Evolutionary conservation across 176 grass and related monocot genomes (phyloP), one percentile per base, ranked within the genome.

Genomic region (Juncus inflexus): DNA sequence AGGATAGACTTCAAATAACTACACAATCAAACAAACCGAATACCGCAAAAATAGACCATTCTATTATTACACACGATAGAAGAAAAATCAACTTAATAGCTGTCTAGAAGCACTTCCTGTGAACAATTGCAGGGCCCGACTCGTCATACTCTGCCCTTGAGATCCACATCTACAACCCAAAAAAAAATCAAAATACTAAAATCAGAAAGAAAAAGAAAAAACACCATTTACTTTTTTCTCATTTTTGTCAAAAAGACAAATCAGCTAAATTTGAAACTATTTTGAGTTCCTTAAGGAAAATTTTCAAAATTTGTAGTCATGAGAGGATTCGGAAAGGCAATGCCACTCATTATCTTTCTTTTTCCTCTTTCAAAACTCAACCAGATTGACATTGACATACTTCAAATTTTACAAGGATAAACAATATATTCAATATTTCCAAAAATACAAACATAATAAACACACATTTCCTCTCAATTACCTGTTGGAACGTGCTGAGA

Each of bases 401-500:
- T 28, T 28, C 19, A 28, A 28, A 28, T 28, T 28, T 28, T 28
- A 28, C 19, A 28, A 28, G 19, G 19, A 28, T 28, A 28, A 28
- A 28, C 19, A 28, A 28, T 0, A 28, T 28, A 28, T 28, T 28
- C 19, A 28, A 28, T 28, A 28, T 28, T 28, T 28, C 19, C n/a
- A 55, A 4, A 36, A 61, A 14, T 74, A 69, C 77, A 9, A 5
- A 47, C 9, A 6, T 9, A 61, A 14, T 74, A 69, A 73, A 9
- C 43, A 47, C 9, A 6, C 43, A 47, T 47, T 47, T 47, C 9
- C 4, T 6, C 9, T 47, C 43, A 47, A 47, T 9, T 74, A 91
- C 89, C 89, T 91, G 89, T 79, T 91, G 89, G 71, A 91, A 91
- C 59, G 84, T 87, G 84, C 89, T 91, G 58, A 91, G 40, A 50